A percentile compares a stretch with the other conserved stretches of the same genome.
These are phyloP conservation scores for Erucastrum elatum DNA, from an alignment of 345 rosid species.

Conservation along the genomic window DNA sequence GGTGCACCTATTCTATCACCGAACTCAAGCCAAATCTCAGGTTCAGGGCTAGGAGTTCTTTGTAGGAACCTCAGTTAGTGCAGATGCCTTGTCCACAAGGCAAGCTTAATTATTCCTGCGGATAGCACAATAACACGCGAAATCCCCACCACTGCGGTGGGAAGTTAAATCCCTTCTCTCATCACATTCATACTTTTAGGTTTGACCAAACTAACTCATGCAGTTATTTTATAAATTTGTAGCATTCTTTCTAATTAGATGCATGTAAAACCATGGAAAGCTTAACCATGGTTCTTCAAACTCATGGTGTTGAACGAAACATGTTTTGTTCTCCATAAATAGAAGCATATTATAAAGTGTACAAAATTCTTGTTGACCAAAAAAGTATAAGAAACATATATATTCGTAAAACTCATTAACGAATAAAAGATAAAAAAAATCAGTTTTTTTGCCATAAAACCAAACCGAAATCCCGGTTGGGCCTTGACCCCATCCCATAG, in stretches of 20 bases:
- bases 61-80: constrained; percentile 2
- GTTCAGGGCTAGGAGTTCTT: neutral
- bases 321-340: no score
- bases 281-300: no score
- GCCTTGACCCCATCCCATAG: neutral
- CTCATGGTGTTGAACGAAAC: no score
- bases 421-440: neutral
- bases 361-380: neutral
- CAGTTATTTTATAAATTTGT: neutral
- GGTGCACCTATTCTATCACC: neutral
- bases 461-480: no score
- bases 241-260: neutral
- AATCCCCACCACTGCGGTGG: neutral
- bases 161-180: neutral
- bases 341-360: no score
- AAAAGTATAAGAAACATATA: no score
- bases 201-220: neutral
- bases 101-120: neutral
- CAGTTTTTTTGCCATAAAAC: no score
- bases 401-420: neutral
- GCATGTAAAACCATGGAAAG: no score
- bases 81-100: constrained; percentile 2
- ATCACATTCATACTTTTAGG: neutral
- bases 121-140: neutral
- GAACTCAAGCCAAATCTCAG: neutral